Percentiles rank a stretch among this genome's conserved stretches.
Evolutionary conservation across 2,329 filamentous ascomycete genomes (phyloP).

Genomic region (Cladosporium sp.): DNA sequence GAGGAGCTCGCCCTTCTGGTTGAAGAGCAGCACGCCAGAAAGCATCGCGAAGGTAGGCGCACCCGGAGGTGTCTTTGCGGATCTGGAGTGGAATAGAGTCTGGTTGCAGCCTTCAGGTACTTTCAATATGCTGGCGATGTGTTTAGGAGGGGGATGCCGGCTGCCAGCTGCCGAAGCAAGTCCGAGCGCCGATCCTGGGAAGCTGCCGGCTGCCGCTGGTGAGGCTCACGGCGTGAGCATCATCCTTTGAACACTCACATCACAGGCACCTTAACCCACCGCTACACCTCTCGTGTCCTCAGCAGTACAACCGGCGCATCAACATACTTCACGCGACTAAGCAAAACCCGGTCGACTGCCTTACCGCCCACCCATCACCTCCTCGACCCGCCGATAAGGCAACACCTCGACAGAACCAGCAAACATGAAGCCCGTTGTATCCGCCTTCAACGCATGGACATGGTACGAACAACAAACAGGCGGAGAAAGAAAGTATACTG

Average conservation of each 20-base stretch:
- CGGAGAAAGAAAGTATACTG: conserved; percentile 9
- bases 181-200: not conserved
- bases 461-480: conserved; percentile 59
- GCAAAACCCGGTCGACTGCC: not conserved
- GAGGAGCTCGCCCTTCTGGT: conserved; percentile 98
- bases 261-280: not conserved
- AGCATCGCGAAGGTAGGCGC: conserved; percentile 60
- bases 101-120: not conserved
- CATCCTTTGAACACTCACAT: not conserved
- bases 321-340: not conserved
- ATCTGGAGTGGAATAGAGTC: not conserved
- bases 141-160: not conserved
- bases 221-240: not conserved
- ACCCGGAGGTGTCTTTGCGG: conserved; percentile 11
- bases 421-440: conserved; percentile 91
- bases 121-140: not conserved
- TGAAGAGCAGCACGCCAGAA: conserved; percentile 95
- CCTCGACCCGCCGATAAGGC: conserved; percentile 9
- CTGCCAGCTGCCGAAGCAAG: not conserved
- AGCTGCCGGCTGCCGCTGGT: not conserved
- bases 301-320: not conserved
- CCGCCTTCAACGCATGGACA: conserved; percentile 88
- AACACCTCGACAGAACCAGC: conserved; percentile 1
- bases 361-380: not conserved
- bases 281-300: not conserved